Conservation (phyloP, 2,329 filamentous ascomycete genomes). For the Pseudocercospora ulei region DNA sequence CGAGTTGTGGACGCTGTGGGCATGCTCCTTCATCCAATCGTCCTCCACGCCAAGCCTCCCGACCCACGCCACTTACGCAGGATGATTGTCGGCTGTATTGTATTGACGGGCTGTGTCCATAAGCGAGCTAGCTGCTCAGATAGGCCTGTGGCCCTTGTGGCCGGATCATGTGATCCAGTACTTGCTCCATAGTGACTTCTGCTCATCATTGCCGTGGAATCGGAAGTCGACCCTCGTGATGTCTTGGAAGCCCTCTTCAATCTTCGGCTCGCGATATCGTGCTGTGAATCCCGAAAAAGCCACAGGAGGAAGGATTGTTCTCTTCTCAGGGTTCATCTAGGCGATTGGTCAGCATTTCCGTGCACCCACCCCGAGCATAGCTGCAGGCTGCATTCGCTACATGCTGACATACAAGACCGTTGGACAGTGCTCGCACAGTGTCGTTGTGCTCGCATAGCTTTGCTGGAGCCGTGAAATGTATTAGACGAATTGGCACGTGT, state of each 20-base stretch:
- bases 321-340: constrained; percentile 71
- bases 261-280: constrained; percentile 61
- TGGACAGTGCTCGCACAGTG: constrained; percentile 60
- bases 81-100: no score
- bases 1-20: no score
- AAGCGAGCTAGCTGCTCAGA: no score
- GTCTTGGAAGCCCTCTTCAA: constrained; percentile 74
- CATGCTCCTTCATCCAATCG: no score
- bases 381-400: constrained; percentile 12
- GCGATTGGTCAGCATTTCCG: constrained; percentile 17
- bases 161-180: constrained; percentile 54
- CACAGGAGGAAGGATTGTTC: constrained; percentile 61
- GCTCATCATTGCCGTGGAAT: constrained; percentile 51
- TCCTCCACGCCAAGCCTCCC: no score
- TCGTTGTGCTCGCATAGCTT: constrained; percentile 78
- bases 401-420: constrained; percentile 26
- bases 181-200: constrained; percentile 61
- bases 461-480: constrained; percentile 68
- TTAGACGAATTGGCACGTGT: constrained; percentile 67
- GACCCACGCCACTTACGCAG: no score
- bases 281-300: constrained; percentile 69
- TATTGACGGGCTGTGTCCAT: no score
- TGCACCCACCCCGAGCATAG: constrained; percentile 1
- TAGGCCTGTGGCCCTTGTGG: no score
- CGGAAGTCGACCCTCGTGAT: constrained; percentile 63